phyloP scores from a whole-genome alignment of 805 yeast species.

The Spathaspora gorwiae region DNA sequence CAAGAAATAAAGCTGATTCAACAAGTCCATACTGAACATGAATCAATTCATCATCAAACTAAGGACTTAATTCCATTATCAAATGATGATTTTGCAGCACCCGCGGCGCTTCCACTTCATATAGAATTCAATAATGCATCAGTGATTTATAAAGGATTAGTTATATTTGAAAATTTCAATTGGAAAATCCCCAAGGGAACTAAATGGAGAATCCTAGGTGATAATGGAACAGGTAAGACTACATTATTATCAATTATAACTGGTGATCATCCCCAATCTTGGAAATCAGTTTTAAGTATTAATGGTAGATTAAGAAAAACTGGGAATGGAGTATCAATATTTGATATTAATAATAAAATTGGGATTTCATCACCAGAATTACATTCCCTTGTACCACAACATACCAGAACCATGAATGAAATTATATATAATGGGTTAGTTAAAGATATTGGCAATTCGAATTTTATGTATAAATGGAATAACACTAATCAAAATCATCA shows the following conservation, averaged over 20 bases:
- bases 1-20: background rate
- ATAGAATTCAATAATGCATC: slow-evolving; percentile 56
- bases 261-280: slow-evolving; percentile 95
- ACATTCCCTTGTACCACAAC: slow-evolving; percentile 75
- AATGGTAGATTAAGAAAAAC: slow-evolving; percentile 66
- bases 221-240: slow-evolving; percentile 91
- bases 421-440: slow-evolving; percentile 70
- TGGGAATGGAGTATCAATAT: slow-evolving; percentile 69
- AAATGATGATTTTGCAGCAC: slow-evolving; percentile 3
- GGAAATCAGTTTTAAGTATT: slow-evolving; percentile 67
- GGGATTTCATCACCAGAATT: slow-evolving; percentile 91
- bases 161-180: slow-evolving; percentile 52
- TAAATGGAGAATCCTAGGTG: slow-evolving; percentile 85
- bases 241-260: slow-evolving; percentile 80
- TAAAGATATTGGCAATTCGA: slow-evolving; percentile 51
- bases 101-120: slow-evolving; percentile 9
- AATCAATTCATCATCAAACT: background rate
- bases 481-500: slow-evolving; percentile 1
- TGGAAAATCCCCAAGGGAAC: slow-evolving; percentile 72
- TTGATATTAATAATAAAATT: slow-evolving; percentile 70
- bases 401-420: slow-evolving; percentile 44
- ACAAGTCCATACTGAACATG: slow-evolving; percentile 12
- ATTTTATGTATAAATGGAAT: slow-evolving; percentile 45
- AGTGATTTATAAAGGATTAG: slow-evolving; percentile 60
- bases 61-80: slow-evolving; percentile 7